Evolutionary conservation across 2,329 filamentous ascomycete species (phyloP), one percentile per base, ranked within the genome.

Genomic region (Lasiodiplodia sp.): DNA sequence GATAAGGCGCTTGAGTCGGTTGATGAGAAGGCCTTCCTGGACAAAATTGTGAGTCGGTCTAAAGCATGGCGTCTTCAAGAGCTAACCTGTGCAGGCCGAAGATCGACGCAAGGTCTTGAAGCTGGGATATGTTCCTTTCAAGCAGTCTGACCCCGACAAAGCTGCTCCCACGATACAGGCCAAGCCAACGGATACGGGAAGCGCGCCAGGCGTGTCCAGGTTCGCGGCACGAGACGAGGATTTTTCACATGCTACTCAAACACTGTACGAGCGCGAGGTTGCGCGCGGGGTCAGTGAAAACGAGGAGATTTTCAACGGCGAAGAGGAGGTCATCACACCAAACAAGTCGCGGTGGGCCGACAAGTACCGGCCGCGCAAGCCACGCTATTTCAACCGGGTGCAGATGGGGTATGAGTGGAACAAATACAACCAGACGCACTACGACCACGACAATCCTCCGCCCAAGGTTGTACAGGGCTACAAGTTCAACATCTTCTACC

Each of bases 341-440:
- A 83, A 87, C 3, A 89, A 89, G 72, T 91, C 93, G 4, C 87
- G 90, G 72, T 97, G 94, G 94, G 90, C 91, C 6, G 89, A 90
- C 77, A 94, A 95, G 80, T 92, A 97, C 79, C 88, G 91, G 49
- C 94, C 95, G 8, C 88, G 96, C 71, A 99, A 98, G 81, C 96
- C 96, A 14, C 89, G 92, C 70, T 98, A 97, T 82, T 99, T 99
- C 86, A 98, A 98, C 78, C 91, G 96, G 51, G 94, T 98, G 57
- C 94, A 97, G 80, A 97, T 97, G 92, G 96, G 96, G 66, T 99
- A 98, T 80, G 96, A 99, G 80, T 99, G 96, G 96, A 99, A 99
- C 85, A 99, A 99, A 81, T 99, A 99, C 86, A 99, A 99, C 77
- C 96, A 99, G 82, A 99, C 96, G 14, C 96, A 99, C 81, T 99